Base-by-base conservation (phyloP, 257 asterid species). In the Salvia rosmarinus region DNA sequence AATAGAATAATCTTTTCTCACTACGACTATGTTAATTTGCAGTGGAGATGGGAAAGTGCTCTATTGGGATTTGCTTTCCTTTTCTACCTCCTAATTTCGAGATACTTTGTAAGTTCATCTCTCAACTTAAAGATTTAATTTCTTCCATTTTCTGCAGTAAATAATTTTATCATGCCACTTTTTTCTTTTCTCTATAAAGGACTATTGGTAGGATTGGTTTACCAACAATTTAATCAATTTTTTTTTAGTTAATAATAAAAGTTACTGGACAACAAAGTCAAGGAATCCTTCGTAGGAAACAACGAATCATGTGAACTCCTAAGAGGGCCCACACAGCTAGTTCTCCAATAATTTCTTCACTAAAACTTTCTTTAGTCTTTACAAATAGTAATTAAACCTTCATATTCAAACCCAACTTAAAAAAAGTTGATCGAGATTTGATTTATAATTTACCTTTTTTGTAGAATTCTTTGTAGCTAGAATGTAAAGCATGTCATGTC, bases 21-120 rank as follows among this genome's bases (percentile, higher is more conserved):
- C 28, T 9, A 55, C 43, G 51, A 46, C 2, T 9, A 10, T 62
- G n/a, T 0, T 42, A 17, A 39, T 74, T 77, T 82, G 88, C 96
- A 95, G 99, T 95, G 99, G 99, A 84, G 91, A 87, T 95, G 99
- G 99, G 91, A 95, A 73, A 95, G 98, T 78, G 98, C 95, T 7
- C 81, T 95, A 62, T 68, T 95, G 82, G 99, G 99, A 73, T 76
- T 75, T 76, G 83, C 84, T 49, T 95, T 95, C 87, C 93, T 95
- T 39, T 89, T 90, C 88, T 95, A 85, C 95, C 89, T 95, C 57
- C 82, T 91, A 19, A 75, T 83, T 3, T 87, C 98, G 20, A 83
- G 89, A 88, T 87, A 61, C 79, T 80, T 91, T 42, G 99, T 95
- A 84, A 91, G 99, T 85, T 68, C 30, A 21, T 32, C 42, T 28